Percentiles rank a stretch among this genome's conserved stretches.
phyloP scores from a whole-genome alignment of 2,329 filamentous ascomycete genomes.

The Alternaria sp. region DNA sequence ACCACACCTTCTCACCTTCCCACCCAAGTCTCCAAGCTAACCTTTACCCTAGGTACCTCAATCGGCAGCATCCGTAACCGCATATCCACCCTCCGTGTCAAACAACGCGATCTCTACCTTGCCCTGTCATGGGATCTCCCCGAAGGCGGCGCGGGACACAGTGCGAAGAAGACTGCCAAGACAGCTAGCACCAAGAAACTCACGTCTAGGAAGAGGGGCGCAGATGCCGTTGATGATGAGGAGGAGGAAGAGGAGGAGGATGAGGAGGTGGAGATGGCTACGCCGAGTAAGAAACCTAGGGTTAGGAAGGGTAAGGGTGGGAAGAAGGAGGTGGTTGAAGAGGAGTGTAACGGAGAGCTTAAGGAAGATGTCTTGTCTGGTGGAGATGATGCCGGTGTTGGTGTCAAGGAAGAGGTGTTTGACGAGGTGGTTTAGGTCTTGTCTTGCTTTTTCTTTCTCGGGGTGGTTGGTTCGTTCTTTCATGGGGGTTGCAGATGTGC shows the following conservation, averaged over 20 bases:
- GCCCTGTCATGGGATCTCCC: slow-evolving; percentile 25
- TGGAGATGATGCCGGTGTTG: not conserved
- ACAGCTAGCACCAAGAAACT: not conserved
- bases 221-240: not conserved
- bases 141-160: slow-evolving; percentile 15
- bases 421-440: not conserved
- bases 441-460: not conserved
- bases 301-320: slow-evolving; percentile 17
- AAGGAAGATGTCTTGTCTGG: not conserved
- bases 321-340: slow-evolving; percentile 3
- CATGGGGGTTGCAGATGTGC: too few species aligned
- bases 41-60: slow-evolving; percentile 13
- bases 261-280: not conserved
- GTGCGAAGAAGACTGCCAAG: slow-evolving; percentile 9
- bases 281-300: slow-evolving; percentile 19
- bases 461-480: too few species aligned
- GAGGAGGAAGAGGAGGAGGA: slow-evolving; percentile 4
- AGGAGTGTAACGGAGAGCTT: not conserved
- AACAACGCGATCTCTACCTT: slow-evolving; percentile 28
- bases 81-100: slow-evolving; percentile 19
- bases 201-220: not conserved
- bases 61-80: slow-evolving; percentile 30
- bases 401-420: slow-evolving; percentile 16
- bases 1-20: not conserved
- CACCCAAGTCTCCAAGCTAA: not conserved